Evolutionary conservation across 306 rosid genomes (phyloP), one percentile per base, ranked within the genome.

Genomic region (Cucumis melo): DNA sequence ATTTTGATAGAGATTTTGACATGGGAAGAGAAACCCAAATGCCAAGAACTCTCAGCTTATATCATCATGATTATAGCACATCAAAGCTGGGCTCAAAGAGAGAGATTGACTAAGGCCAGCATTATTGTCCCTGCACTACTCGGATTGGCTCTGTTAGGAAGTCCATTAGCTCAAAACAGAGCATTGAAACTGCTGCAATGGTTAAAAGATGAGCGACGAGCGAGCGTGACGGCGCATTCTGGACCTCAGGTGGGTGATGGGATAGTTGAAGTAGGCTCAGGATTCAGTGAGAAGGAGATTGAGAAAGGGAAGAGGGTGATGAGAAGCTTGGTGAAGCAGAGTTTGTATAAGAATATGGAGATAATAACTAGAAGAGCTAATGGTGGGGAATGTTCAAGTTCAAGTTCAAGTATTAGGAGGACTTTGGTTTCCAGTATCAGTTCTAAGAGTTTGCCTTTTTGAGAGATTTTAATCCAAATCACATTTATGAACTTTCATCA

Each of bases 321-420:
- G 97, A 92, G 91, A 82, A 90, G 72, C 83, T 83, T 94, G 89
- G 97, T 94, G 78, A 89, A 88, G 75, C 91, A 91, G 73, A 94
- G 98, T 75, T 62, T 91, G 79, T 53, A 82, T 19, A 90, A 84
- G 91, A 94, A 94, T 53, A 82, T 94, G 96, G 96, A 91, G 73
- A 84, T 88, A 67, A 91, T 94, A 75, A 89, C 93, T 1, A 78
- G 78, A 42, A 80, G 99, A 62, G 99, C 97, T 11, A 87, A 86
- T 78, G 88, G 80, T 7, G 92, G 78, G 42, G 91, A 91, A 16
- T 76, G 86, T 55, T 82, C 87, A 2, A 86, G 82, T 55, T 82
- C 87, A 2, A 86, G 82, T 66, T 9, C 54, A 12, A 20, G 17
- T 0, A 20, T 66, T 58, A 68, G 85, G 84, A 68, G 86, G 83